Conservation (phyloP, 2,329 filamentous ascomycete genomes). For the Colletotrichum spaethianum region DNA sequence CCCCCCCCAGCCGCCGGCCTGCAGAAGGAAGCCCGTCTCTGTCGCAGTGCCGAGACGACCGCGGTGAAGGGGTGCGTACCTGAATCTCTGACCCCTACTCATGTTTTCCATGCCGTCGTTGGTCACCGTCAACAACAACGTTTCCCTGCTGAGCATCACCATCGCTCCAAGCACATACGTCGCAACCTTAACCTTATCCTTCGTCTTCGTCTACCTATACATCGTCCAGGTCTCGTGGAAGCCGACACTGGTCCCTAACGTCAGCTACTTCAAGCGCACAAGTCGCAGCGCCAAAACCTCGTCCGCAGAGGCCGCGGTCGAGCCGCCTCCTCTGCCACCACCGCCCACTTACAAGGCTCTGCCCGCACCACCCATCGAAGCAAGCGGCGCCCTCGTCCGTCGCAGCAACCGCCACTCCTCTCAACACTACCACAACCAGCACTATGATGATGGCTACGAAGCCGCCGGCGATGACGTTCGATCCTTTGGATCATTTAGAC, state of each 20-base stretch:
- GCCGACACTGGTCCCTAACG: constrained; percentile 41
- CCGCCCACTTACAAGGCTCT: constrained; percentile 41
- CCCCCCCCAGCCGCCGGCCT: constrained; percentile 5
- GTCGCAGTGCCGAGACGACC: constrained; percentile 36
- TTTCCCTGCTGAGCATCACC: constrained; percentile 71
- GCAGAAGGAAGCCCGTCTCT: constrained; percentile 12
- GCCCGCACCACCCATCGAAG: constrained; percentile 41
- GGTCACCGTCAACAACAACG: constrained; percentile 73
- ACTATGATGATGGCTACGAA: constrained; percentile 44
- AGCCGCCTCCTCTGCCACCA: constrained; percentile 31
- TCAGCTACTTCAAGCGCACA: constrained; percentile 44
- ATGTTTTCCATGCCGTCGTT: constrained; percentile 68
- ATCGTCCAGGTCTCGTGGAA: constrained; percentile 51
- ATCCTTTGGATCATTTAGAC: constrained; percentile 61
- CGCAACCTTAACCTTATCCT: constrained; percentile 62
- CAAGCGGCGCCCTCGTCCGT: constrained; percentile 36
- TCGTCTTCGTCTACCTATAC: constrained; percentile 68
- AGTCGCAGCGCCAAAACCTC: constrained; percentile 43
- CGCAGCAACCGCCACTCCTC: constrained; percentile 26
- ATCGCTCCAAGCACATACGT: constrained; percentile 72
- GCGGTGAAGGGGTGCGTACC: constrained; percentile 17
- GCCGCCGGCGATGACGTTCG: constrained; percentile 47
- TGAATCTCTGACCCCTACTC: constrained; percentile 8
- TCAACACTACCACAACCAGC: constrained; percentile 26
- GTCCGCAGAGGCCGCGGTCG: constrained; percentile 37